phyloP scores from a whole-genome alignment of 108 stramenopile species.

The Nitzschia sp. region DNA sequence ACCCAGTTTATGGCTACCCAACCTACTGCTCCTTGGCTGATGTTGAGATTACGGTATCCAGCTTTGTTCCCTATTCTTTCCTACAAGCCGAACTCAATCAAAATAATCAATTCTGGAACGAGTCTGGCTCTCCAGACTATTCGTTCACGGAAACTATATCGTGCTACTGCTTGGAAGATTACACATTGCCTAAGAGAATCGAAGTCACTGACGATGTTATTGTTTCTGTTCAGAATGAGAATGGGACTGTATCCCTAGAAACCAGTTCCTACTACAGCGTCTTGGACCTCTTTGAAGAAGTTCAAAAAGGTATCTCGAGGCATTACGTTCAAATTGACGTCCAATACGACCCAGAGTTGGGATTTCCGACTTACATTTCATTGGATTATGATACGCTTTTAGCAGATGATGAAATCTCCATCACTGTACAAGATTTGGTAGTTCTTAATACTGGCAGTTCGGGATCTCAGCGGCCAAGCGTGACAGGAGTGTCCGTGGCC shows the following conservation, averaged over 20 bases:
- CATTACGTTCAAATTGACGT: background rate
- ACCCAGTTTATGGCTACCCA: slow-evolving; percentile 8
- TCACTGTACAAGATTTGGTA: background rate
- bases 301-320: background rate
- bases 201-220: slow-evolving; percentile 5
- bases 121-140: background rate
- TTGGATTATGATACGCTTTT: background rate
- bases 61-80: slow-evolving; percentile 5
- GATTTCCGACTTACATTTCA: slow-evolving; percentile 4
- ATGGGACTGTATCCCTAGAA: background rate
- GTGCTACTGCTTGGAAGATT: slow-evolving; percentile 3
- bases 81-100: background rate
- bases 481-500: no score
- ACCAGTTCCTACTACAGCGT: slow-evolving; percentile 3
- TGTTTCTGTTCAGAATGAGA: background rate
- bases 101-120: background rate
- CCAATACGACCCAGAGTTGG: background rate
- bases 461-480: no score
- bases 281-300: background rate
- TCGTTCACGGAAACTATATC: background rate
- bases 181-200: slow-evolving; percentile 1
- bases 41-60: slow-evolving; percentile 2
- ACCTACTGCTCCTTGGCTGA: background rate
- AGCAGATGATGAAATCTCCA: slow-evolving; percentile 9
- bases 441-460: background rate